Evolutionary conservation across 176 grass and related monocot species (phyloP).

Genomic region (Puccinellia tenuiflora): DNA sequence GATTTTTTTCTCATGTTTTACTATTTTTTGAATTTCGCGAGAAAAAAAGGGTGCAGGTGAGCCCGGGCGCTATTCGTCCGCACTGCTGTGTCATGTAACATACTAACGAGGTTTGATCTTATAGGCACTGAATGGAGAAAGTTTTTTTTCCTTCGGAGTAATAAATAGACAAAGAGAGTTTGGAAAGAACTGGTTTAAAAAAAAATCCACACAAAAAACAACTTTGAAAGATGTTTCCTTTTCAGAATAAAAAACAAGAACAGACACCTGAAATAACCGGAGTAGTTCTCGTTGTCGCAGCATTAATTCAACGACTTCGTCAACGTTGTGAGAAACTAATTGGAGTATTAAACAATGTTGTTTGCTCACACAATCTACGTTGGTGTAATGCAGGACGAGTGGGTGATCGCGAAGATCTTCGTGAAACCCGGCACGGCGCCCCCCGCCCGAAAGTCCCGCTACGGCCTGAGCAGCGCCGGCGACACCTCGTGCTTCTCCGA

Average conservation of each 20-base stretch:
- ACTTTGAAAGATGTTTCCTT: no score
- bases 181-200: neutral
- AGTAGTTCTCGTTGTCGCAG: neutral
- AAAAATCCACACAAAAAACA: neutral
- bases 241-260: neutral
- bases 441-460: slow-evolving; percentile 37
- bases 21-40: no score
- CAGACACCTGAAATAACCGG: neutral
- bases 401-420: slow-evolving; percentile 83
- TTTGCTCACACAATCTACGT: neutral
- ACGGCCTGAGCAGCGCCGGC: slow-evolving; percentile 13
- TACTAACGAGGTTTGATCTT: neutral
- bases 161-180: neutral
- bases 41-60: no score
- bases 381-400: slow-evolving; percentile 58
- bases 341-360: neutral
- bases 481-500: slow-evolving; percentile 55
- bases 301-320: neutral
- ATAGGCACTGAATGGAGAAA: neutral
- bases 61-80: no score
- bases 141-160: no score
- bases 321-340: neutral
- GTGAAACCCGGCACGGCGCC: slow-evolving; percentile 47
- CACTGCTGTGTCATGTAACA: no score
- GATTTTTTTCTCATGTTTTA: no score